Base-by-base conservation (phyloP, 768 basidiomycete species). In the Tricholoma sp. region DNA sequence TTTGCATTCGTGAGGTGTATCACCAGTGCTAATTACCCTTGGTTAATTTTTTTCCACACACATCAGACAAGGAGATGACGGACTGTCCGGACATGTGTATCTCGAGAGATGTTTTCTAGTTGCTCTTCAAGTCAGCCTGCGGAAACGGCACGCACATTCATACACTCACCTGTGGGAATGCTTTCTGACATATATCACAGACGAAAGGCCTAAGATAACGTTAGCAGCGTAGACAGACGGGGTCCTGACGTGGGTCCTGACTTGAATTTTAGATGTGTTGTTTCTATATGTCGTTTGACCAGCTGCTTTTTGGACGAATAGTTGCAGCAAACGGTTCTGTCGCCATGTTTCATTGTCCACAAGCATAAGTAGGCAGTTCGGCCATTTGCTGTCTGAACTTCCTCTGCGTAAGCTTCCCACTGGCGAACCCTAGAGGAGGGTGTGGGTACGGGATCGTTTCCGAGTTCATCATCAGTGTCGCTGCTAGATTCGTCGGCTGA, bases 271-370 rank as follows among this genome's bases (percentile, higher is more conserved):
- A 88, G 65, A 64, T 88, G 86, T 12, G 79, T 81, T 8, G 80
- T 80, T 66, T 84, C 77, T 48, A 88, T 75, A 66, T 88, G 86
- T 28, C 86, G 77, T 66, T 86, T 86, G 56, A 88, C 82, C 42
- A 85, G 74, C 65, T 86, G 85, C 66, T 83, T 85, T 64, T 83
- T 82, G 24, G 63, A 58, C 8, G 45, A 57, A 45, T 67, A 68
- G 18, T 55, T 56, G 33, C 65, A 66, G 10, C 36, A 2, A 0
- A 50, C 28, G 31, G 18, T 44, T 7, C 33, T 41, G n/a, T 50
- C 18, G 13, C 59, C 59, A 57, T 72, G 54, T 66, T 70, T 54
- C 59, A 64, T 55, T 62, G 64, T 53, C 64, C 68, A 71, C n/a
- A 61, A 57, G 59, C 70, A 72, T 44, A 63, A 51, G 53, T 66